Evolutionary conservation across 768 basidiomycete species (phyloP).

Genomic region (Agrocybe praecox): DNA sequence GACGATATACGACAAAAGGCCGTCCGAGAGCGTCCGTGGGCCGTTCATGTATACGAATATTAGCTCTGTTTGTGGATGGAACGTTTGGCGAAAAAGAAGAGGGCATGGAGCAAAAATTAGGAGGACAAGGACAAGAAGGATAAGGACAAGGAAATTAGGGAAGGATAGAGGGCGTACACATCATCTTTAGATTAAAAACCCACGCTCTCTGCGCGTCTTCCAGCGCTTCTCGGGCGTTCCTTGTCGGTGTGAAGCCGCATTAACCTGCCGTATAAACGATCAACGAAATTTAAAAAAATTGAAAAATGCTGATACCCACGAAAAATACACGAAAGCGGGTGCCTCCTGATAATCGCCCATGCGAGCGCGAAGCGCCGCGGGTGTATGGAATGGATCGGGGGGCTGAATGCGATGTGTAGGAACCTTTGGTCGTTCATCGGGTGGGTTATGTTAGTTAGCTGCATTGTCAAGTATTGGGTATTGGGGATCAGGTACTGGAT

Average conservation of each 20-base stretch:
- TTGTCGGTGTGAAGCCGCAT: conserved; percentile 1
- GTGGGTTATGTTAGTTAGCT: no score
- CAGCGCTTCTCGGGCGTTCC: neutral
- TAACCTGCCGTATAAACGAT: neutral
- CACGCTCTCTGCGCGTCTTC: neutral
- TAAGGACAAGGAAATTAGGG: no score
- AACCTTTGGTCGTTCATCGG: conserved; percentile 25
- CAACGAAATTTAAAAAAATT: no score
- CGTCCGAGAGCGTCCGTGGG: conserved; percentile 1
- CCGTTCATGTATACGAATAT: conserved; percentile 8
- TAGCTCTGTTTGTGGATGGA: conserved; percentile 1
- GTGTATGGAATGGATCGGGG: conserved; percentile 20
- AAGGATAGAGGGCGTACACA: no score
- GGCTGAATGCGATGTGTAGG: conserved; percentile 30
- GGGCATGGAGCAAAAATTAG: no score
- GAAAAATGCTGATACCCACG: neutral
- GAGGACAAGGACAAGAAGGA: no score
- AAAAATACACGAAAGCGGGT: conserved; percentile 60
- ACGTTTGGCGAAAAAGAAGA: conserved; percentile 11
- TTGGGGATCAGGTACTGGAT: no score
- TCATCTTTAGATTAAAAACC: neutral
- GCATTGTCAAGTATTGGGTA: no score
- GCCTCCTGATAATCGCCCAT: conserved; percentile 60
- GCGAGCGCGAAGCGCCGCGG: conserved; percentile 42
- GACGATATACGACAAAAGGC: neutral